Base-by-base conservation (phyloP, 108 stramenopile genomes). In the Discostella pseudostelligera region DNA sequence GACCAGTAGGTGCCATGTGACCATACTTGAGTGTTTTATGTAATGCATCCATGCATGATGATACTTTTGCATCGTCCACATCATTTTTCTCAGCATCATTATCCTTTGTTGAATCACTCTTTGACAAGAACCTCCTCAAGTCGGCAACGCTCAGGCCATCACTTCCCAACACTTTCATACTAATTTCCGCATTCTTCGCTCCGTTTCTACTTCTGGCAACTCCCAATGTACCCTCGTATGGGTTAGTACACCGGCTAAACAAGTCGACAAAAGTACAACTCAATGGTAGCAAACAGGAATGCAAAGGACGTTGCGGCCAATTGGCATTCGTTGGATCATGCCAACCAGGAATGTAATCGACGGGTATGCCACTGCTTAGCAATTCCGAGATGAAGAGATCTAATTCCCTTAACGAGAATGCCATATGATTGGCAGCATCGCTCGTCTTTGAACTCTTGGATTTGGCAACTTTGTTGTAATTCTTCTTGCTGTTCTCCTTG, bases 1-100 rank as follows among this genome's bases (percentile, higher is more conserved):
- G 93, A n/a, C 88, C 93, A n/a, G 93, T 91, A 14, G 93, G 93
- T 57, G 87, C 86, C 43, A 94, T 60, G 68, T 94, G 93, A 13
- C 76, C 71, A 70, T 76, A 91, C 11, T 67, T 65, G 29, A 94
- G 40, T 4, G 84, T 87, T 22, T 57, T 68, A 28, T 81, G 61
- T 47, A 94, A 60, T 12, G 87, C 86, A 46, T 90, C 84, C 3
- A 83, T 24, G 26, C 51, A 72, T 14, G 61, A 47, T 9, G 14
- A 9, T 39, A 26, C 16, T 48, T 26, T 36, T 16, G 29, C 39
- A 8, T 47, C 17, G 16, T 44, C 65, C 10, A 25, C 50, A 24
- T 24, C 39, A 6, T 54, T 61, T 0, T 63, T 77, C 17, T 64
- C 58, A 19, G 62, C 55, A 1, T 40, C 72, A 25, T 59, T 75